Evolutionary conservation across 495 filamentous ascomycete species (phyloP).

Genomic region (Endocarpon pusillum): DNA sequence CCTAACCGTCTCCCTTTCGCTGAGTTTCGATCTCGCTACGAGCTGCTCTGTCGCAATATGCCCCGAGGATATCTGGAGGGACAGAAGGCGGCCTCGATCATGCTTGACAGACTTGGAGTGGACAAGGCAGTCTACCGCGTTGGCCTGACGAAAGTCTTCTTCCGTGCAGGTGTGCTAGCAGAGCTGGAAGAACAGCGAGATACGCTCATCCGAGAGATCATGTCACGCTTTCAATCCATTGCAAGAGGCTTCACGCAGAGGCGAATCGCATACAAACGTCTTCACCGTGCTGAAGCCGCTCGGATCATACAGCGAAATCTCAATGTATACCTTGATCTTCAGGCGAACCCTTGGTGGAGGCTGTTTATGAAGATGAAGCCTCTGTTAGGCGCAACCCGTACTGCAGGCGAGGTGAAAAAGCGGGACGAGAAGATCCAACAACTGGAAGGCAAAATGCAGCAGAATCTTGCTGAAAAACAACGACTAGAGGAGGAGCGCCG

Average conservation of each 20-base stretch:
- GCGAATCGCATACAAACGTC: conserved; percentile 71
- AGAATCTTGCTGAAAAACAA: conserved; percentile 55
- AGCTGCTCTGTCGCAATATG: conserved; percentile 83
- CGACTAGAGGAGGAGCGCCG: conserved; percentile 83
- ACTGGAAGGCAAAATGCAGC: conserved; percentile 66
- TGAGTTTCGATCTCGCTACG: conserved; percentile 91
- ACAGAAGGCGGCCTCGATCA: conserved; percentile 64
- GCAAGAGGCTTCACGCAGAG: conserved; percentile 80
- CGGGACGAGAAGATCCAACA: conserved; percentile 82
- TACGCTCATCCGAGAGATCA: conserved; percentile 76
- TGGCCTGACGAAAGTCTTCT: conserved; percentile 95
- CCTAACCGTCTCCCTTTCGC: conserved; percentile 84
- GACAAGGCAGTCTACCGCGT: conserved; percentile 80
- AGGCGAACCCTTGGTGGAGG: conserved; percentile 90
- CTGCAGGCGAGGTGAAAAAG: conserved; percentile 80
- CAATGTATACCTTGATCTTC: conserved; percentile 71
- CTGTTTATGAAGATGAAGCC: conserved; percentile 93
- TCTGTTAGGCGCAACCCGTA: conserved; percentile 75
- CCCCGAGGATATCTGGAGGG: conserved; percentile 85
- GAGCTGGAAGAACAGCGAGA: conserved; percentile 94
- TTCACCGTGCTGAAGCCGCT: conserved; percentile 89
- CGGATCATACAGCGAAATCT: conserved; percentile 91
- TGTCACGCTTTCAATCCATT: conserved; percentile 84
- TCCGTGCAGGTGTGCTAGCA: conserved; percentile 87
- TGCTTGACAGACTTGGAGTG: conserved; percentile 77